Percentiles rank a stretch among this genome's conserved stretches.
Conservation (phyloP, 75 land plant species). For the Pseudotsuga menziesii region DNA sequence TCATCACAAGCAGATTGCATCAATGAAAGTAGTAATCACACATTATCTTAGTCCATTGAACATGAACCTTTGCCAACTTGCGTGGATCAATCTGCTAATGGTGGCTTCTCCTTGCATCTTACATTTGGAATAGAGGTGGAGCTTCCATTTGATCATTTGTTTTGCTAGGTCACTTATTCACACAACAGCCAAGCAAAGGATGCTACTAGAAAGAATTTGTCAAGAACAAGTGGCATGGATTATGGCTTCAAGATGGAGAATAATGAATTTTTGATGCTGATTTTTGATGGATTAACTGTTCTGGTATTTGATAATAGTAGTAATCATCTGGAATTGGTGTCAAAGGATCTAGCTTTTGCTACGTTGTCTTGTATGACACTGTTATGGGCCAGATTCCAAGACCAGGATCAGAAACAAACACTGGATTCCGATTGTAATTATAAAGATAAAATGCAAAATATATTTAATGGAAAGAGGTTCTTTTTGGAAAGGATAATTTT, state of each 20-base stretch:
- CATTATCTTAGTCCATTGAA: not conserved
- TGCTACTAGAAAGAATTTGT: not conserved
- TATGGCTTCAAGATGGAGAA: not conserved
- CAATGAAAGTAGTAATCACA: slow-evolving; percentile 2
- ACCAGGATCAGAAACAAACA: slow-evolving; percentile 5
- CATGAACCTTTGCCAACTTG: not conserved
- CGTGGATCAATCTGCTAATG: not conserved
- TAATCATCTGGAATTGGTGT: slow-evolving; percentile 20
- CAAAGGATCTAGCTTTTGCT: slow-evolving; percentile 13
- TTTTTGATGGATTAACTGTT: slow-evolving; percentile 19
- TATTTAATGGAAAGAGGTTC: not conserved
- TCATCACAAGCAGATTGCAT: slow-evolving; percentile 4
- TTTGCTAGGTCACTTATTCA: slow-evolving; percentile 23
- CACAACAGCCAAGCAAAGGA: not conserved
- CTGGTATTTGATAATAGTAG: slow-evolving; percentile 25
- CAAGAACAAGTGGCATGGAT: not conserved
- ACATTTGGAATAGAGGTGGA: slow-evolving; percentile 85
- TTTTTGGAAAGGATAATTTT: slow-evolving; percentile 54
- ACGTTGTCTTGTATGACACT: slow-evolving; percentile 16
- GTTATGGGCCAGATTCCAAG: slow-evolving; percentile 16
- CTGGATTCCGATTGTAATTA: not conserved
- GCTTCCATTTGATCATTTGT: slow-evolving; percentile 61
- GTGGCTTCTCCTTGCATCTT: slow-evolving; percentile 60
- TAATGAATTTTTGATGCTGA: slow-evolving; percentile 16
- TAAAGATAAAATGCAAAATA: not conserved